Evolutionary conservation across 1,284 basidiomycete species (phyloP).

Genomic region (Papiliotrema terrestris): DNA sequence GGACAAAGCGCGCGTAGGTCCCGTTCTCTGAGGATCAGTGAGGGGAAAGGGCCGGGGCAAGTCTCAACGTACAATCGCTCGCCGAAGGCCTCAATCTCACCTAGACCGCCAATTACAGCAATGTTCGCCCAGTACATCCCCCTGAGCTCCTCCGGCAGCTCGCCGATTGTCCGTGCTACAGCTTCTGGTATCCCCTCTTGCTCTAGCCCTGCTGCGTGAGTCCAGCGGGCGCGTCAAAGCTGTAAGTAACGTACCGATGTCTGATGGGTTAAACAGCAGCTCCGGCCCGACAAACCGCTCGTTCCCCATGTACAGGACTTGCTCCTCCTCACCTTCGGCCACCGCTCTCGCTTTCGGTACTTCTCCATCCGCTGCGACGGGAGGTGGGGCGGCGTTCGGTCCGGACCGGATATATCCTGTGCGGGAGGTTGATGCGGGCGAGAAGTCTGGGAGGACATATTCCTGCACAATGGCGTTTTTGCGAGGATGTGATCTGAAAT

Average conservation of each 20-base stretch:
- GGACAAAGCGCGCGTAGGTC: slow-evolving; percentile 78
- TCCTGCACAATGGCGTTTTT: slow-evolving; percentile 72
- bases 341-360: slow-evolving; percentile 1
- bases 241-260: slow-evolving; percentile 63
- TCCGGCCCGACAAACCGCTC: slow-evolving; percentile 89
- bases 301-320: slow-evolving; percentile 79
- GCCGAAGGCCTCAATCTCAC: slow-evolving; percentile 69
- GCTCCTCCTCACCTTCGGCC: slow-evolving; percentile 56
- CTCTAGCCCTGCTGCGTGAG: slow-evolving; percentile 64
- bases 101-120: slow-evolving; percentile 78
- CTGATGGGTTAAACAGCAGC: slow-evolving; percentile 78
- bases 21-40: slow-evolving; percentile 45
- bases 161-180: slow-evolving; percentile 68
- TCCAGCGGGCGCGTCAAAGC: neutral
- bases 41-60: neutral
- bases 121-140: slow-evolving; percentile 95
- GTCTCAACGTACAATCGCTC: slow-evolving; percentile 59
- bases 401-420: slow-evolving; percentile 61
- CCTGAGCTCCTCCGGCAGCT: slow-evolving; percentile 70
- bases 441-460: slow-evolving; percentile 85
- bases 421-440: slow-evolving; percentile 55
- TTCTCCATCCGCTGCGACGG: slow-evolving; percentile 4
- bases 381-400: slow-evolving; percentile 29
- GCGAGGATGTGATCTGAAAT: slow-evolving; percentile 27
- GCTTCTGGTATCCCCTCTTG: slow-evolving; percentile 74